These are phyloP conservation scores for Dryas alaskensis DNA, from an alignment of 306 rosid species.

Conservation along the genomic window DNA sequence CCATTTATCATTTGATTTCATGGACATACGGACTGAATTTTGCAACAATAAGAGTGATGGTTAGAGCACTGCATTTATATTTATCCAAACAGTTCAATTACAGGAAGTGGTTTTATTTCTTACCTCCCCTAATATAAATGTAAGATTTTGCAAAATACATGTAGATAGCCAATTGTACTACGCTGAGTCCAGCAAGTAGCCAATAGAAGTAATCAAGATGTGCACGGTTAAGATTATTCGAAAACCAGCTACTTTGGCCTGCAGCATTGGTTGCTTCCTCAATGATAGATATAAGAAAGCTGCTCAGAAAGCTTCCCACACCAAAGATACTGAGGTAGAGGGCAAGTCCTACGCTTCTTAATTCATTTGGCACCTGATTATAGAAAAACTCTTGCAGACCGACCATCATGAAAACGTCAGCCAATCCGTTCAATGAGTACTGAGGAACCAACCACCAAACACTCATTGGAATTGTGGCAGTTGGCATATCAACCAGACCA, in stretches of 20 bases:
- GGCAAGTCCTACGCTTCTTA: constrained; percentile 59
- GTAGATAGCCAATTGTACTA: constrained; percentile 25
- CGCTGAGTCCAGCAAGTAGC: constrained; percentile 46
- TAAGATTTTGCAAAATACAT: constrained; percentile 24
- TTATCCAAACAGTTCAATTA: no score
- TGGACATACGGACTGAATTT: no score
- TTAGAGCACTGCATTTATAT: no score
- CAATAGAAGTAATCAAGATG: constrained; percentile 65
- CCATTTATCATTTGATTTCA: no score
- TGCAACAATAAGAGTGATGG: background rate
- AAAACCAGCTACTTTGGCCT: constrained; percentile 46
- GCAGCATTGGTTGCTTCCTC: constrained; percentile 28
- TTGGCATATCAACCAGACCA: constrained; percentile 45
- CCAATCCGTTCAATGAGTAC: constrained; percentile 43
- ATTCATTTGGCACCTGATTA: constrained; percentile 55
- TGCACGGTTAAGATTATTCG: constrained; percentile 48
- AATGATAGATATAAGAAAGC: constrained; percentile 45
- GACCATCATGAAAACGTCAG: constrained; percentile 50
- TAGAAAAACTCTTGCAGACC: constrained; percentile 71
- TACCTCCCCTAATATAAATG: background rate
- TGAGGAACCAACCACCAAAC: constrained; percentile 71
- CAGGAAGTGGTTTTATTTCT: background rate
- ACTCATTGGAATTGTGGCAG: constrained; percentile 47
- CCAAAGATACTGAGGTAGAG: constrained; percentile 54
- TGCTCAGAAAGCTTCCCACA: constrained; percentile 53